Evolutionary conservation across 2,329 filamentous ascomycete genomes (phyloP), one percentile per base, ranked within the genome.

Genomic region (Leptographium lundbergii): DNA sequence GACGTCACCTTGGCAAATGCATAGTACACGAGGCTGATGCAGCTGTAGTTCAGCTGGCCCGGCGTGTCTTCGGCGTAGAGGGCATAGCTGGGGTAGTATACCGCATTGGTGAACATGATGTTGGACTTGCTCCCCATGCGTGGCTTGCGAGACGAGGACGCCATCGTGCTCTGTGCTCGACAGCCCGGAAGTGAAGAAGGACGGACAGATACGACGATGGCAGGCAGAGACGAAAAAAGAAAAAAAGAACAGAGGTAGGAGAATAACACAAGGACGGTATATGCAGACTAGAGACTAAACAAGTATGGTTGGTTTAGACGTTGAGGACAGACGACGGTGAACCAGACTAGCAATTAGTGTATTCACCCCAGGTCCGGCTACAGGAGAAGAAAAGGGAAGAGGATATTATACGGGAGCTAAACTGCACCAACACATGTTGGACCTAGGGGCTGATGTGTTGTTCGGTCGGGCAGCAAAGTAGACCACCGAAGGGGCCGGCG

Each of bases 71-170:
- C 81, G 59, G 80, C 78, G 72, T 91, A 90, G 64, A 90, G 81
- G 60, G 84, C 78, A 74, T 82, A 84, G 71, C 89, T 92, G n/a
- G 88, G 87, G 70, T 89, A 94, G 73, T 92, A 94, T 22, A 90
- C 86, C 25, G 86, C 88, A 70, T 94, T 94, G 67, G 81, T 81
- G 68, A 77, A 80, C 73, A 82, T 80, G 61, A 84, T 74, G 61
- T 70, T 74, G 27, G 73, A 72, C 48, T 73, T 69, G 69, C 75
- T 77, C 45, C 73, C 68, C 65, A 77, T 73, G 62, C 74, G 75
- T 63, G 74, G 71, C 69, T 71, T 77, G 66, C 73, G 74, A 51
- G 75, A 69, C 25, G 69, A 67, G 7, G 70, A 75, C 17, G 73
- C 72, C 56, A 74, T 74, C 34, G 63, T 36, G 54, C 17, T 22